Evolutionary conservation across 345 rosid genomes (phyloP).

Genomic region (Rhodamnia rubescens): DNA sequence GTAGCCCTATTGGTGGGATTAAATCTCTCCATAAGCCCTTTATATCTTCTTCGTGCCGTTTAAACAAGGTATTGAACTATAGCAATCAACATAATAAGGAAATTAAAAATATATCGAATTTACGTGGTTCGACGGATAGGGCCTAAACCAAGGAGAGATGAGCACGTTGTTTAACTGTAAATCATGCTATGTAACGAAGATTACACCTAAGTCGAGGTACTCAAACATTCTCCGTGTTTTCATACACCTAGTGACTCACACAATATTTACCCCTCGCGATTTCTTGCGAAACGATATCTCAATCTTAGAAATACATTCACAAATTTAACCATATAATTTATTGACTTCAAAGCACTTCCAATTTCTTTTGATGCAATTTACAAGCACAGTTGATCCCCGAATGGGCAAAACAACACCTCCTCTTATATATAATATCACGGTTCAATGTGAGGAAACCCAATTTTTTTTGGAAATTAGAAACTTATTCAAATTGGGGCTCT

Average conservation of each 20-base stretch:
- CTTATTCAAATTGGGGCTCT: not conserved
- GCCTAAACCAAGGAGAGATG: not conserved
- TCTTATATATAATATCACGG: not conserved
- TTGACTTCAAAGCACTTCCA: not conserved
- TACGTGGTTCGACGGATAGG: not conserved
- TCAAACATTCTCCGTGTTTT: not conserved
- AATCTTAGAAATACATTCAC: not conserved
- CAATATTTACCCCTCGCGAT: not conserved
- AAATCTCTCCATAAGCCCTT: not conserved
- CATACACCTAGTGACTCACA: not conserved
- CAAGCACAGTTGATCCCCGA: not conserved
- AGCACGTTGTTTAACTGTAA: no score
- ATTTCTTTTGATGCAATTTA: not conserved
- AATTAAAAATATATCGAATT: accelerated
- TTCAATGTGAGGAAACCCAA: not conserved
- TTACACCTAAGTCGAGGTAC: no score
- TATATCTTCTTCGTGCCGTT: no score
- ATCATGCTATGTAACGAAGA: not conserved
- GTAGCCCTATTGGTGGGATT: no score
- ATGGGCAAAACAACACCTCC: not conserved
- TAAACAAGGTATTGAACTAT: not conserved
- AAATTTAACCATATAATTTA: not conserved
- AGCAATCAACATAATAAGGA: not conserved
- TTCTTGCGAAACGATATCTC: not conserved
- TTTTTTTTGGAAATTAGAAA: not conserved